These are phyloP conservation scores for Euphorbia tirucalli DNA, from an alignment of 345 rosid species.

Conservation along the genomic window DNA sequence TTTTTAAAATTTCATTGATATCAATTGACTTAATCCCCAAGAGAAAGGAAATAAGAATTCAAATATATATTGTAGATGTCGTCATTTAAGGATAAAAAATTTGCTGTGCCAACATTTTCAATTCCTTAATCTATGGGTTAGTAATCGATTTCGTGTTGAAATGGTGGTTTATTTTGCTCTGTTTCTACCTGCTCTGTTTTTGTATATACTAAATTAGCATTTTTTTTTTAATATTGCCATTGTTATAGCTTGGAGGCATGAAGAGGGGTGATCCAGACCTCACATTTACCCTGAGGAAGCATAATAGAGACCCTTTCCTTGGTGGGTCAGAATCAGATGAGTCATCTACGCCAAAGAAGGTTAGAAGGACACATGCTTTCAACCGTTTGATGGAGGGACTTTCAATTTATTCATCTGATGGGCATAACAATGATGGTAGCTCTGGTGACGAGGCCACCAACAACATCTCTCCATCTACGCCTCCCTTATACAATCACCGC, in stretches of 20 bases:
- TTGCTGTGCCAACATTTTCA: not conserved
- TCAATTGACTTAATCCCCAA: not conserved
- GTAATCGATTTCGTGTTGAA: conserved; percentile 1
- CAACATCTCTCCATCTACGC: conserved; percentile 57
- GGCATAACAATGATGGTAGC: conserved; percentile 30
- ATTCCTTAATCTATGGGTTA: not conserved
- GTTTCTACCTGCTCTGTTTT: conserved; percentile 14
- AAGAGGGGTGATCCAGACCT: conserved; percentile 59
- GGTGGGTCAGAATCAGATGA: conserved; percentile 70
- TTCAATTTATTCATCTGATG: conserved; percentile 39
- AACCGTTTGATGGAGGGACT: conserved; percentile 61
- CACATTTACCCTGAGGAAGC: conserved; percentile 58
- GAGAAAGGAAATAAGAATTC: not conserved
- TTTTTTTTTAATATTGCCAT: not conserved
- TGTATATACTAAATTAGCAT: not conserved
- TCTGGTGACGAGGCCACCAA: conserved; percentile 62
- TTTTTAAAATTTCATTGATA: not conserved
- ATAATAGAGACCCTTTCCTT: conserved; percentile 35
- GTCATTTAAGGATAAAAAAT: not conserved
- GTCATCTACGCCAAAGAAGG: conserved; percentile 70
- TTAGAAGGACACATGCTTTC: conserved; percentile 51
- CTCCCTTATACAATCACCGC: conserved; percentile 54
- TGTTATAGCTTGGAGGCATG: conserved; percentile 65
- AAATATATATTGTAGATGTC: no score
- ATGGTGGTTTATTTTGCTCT: not conserved